Conservation (phyloP, 106 monocot genomes). For the Phalaenopsis equestris region DNA sequence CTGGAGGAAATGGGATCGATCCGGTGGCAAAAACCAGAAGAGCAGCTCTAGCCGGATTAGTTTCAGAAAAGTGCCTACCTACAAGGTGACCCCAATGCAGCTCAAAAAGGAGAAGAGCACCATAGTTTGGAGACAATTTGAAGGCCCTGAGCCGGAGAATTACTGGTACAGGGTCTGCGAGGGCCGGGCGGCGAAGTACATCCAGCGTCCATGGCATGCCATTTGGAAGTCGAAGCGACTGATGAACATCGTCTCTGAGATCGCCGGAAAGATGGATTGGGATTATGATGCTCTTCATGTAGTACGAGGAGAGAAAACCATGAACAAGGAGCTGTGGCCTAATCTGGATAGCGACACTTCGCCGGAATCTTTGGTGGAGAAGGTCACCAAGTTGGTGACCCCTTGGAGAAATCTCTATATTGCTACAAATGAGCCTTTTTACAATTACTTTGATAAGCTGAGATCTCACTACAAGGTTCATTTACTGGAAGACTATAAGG, state of each 20-base stretch:
- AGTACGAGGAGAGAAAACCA: constrained; percentile 75
- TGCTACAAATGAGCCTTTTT: constrained; percentile 74
- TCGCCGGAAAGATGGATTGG: constrained; percentile 80
- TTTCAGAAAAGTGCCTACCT: constrained; percentile 22
- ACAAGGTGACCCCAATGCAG: constrained; percentile 78
- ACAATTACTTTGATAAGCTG: constrained; percentile 68
- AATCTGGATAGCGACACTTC: constrained; percentile 75
- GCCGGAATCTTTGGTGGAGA: constrained; percentile 43
- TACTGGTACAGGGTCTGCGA: constrained; percentile 95
- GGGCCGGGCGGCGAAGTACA: constrained; percentile 69
- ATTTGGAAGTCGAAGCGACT: constrained; percentile 83
- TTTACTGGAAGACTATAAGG: constrained; percentile 77
- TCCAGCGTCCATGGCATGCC: constrained; percentile 78
- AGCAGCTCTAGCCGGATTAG: not conserved
- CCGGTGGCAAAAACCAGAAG: not conserved
- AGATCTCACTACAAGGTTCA: constrained; percentile 67
- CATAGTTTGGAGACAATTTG: constrained; percentile 85
- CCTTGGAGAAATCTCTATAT: constrained; percentile 76
- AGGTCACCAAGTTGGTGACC: constrained; percentile 53
- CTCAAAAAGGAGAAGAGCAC: constrained; percentile 45
- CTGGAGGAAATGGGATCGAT: constrained; percentile 61
- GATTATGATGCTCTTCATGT: constrained; percentile 86
- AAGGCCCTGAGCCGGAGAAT: constrained; percentile 65
- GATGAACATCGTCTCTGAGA: constrained; percentile 77
- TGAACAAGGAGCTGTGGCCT: constrained; percentile 70